These are phyloP conservation scores for Fraxinus anomala DNA, from an alignment of 257 asterid species.

Conservation along the genomic window DNA sequence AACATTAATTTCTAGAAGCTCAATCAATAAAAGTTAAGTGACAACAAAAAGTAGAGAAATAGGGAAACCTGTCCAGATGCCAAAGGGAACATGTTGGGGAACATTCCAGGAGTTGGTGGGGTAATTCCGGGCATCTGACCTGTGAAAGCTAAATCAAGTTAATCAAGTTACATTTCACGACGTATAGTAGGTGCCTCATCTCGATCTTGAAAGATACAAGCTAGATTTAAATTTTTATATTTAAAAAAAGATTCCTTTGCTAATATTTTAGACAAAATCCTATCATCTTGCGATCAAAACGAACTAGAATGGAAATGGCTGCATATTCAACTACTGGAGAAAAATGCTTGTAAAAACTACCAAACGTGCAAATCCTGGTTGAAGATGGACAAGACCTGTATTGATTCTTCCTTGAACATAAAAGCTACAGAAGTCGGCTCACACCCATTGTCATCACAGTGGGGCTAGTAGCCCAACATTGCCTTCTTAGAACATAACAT, in stretches of 20 bases:
- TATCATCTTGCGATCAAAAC: constrained; percentile 21
- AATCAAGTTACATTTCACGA: constrained; percentile 35
- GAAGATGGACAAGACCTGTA: constrained; percentile 98
- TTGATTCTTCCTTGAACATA: constrained; percentile 87
- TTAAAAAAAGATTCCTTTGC: neutral
- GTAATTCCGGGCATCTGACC: constrained; percentile 79
- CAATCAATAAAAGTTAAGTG: constrained; percentile 21
- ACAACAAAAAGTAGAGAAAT: neutral
- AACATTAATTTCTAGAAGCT: constrained; percentile 20
- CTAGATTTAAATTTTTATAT: constrained; percentile 14
- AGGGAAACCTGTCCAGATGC: constrained; percentile 69
- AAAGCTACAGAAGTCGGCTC: constrained; percentile 99
- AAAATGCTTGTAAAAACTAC: constrained; percentile 54
- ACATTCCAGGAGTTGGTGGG: constrained; percentile 78
- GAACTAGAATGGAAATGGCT: constrained; percentile 23
- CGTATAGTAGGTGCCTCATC: constrained; percentile 23
- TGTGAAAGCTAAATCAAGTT: constrained; percentile 45
- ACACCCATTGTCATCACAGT: constrained; percentile 99
- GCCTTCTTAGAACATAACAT: constrained; percentile 93
- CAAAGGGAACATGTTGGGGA: constrained; percentile 76
- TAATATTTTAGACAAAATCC: constrained; percentile 18
- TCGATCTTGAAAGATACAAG: constrained; percentile 21
- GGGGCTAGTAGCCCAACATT: constrained; percentile 99
- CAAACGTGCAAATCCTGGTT: constrained; percentile 83
- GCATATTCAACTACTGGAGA: constrained; percentile 29